A percentile compares a stretch with the other conserved stretches of the same genome.
Evolutionary conservation across 2,329 filamentous ascomycete genomes (phyloP).

Genomic region (Penicillium paneum): DNA sequence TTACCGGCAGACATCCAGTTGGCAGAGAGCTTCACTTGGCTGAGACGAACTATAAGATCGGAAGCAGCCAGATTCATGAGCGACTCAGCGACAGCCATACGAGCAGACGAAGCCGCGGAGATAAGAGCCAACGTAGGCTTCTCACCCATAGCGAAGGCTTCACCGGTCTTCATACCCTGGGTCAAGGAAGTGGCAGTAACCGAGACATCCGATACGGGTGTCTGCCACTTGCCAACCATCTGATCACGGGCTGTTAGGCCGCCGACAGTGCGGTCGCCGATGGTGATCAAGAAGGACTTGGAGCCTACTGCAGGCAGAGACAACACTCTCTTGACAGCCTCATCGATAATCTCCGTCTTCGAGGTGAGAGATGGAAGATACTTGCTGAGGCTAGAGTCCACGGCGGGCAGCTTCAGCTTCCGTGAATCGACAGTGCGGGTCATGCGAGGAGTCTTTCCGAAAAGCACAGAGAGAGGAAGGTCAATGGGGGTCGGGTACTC

Average conservation of each 20-base stretch:
- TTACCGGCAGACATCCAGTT: conserved; percentile 99
- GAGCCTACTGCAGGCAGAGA: conserved; percentile 88
- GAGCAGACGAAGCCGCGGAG: conserved; percentile 80
- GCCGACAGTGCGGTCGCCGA: conserved; percentile 87
- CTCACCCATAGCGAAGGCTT: conserved; percentile 98
- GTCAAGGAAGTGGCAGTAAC: conserved; percentile 83
- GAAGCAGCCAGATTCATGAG: conserved; percentile 90
- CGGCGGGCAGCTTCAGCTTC: conserved; percentile 64
- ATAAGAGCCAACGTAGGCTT: conserved; percentile 87
- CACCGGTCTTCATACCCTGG: conserved; percentile 70
- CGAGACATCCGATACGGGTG: conserved; percentile 87
- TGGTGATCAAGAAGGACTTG: conserved; percentile 95
- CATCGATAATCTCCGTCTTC: conserved; percentile 51
- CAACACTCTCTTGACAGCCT: conserved; percentile 78
- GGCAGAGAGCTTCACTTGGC: conserved; percentile 80
- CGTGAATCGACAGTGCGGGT: conserved; percentile 69
- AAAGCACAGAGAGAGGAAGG: conserved; percentile 81
- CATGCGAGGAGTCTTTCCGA: conserved; percentile 82
- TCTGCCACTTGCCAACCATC: conserved; percentile 96
- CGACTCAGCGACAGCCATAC: conserved; percentile 94
- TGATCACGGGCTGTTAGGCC: conserved; percentile 87
- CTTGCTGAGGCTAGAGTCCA: conserved; percentile 70
- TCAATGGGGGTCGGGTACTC: conserved; percentile 78
- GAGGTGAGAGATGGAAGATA: conserved; percentile 59
- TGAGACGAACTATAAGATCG: conserved; percentile 67